Conservation (phyloP, 139 green algal species). For the Desmodesmus armatus region DNA sequence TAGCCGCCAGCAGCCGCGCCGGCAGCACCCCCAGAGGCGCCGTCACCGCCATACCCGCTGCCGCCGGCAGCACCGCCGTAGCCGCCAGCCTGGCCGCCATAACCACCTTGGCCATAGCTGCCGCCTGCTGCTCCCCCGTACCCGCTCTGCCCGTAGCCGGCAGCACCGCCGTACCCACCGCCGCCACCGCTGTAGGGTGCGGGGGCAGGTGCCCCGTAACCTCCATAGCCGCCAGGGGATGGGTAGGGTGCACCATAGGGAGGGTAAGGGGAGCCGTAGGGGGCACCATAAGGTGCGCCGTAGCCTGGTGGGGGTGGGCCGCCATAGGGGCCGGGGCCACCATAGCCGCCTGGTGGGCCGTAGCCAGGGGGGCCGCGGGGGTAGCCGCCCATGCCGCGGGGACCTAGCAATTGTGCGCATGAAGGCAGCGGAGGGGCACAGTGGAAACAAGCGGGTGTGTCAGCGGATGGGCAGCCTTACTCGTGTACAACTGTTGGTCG, state of each 20-base stretch:
- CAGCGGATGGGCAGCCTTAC: too few relatives aligned
- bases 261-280: constrained; percentile 23
- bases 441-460: too few relatives aligned
- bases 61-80: constrained; percentile 15
- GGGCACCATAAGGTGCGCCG: constrained; percentile 10
- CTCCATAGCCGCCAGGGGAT: constrained; percentile 32
- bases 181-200: constrained; percentile 50
- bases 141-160: constrained; percentile 5
- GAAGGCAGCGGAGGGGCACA: too few relatives aligned
- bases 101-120: constrained; percentile 39
- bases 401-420: too few relatives aligned
- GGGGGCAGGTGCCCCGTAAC: constrained; percentile 34
- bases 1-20: constrained; percentile 43
- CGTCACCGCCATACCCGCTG: constrained; percentile 22
- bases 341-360: constrained; percentile 13
- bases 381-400: background rate
- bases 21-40: constrained; percentile 40
- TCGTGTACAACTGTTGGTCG: too few relatives aligned
- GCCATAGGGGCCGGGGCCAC: constrained; percentile 20
- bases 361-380: constrained; percentile 20
- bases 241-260: background rate
- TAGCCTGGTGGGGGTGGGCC: constrained; percentile 29
- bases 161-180: constrained; percentile 18
- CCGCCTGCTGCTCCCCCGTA: constrained; percentile 20
- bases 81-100: constrained; percentile 1